phyloP scores from a whole-genome alignment of 441 rosid genomes.

The Gossypium gossypioides region DNA sequence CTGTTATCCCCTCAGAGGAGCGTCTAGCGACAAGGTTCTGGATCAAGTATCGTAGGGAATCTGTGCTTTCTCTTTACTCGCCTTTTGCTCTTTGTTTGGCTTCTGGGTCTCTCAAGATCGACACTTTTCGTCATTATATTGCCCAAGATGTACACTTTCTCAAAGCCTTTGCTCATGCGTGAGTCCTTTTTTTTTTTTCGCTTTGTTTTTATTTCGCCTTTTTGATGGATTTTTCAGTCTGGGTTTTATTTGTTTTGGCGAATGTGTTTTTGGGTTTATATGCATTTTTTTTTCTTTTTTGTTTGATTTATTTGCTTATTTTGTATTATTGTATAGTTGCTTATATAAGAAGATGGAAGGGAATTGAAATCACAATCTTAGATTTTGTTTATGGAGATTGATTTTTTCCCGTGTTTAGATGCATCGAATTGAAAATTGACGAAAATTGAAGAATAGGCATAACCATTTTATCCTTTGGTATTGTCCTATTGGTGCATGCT shows the following conservation, averaged over 20 bases:
- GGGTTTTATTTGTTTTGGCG: background rate
- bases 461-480: background rate
- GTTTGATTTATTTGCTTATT: background rate
- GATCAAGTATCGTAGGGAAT: slow-evolving; percentile 59
- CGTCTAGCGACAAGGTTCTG: slow-evolving; percentile 58
- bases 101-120: slow-evolving; percentile 68
- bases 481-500: background rate
- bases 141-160: slow-evolving; percentile 80
- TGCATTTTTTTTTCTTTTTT: background rate
- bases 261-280: background rate
- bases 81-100: slow-evolving; percentile 73
- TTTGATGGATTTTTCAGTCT: background rate
- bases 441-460: background rate
- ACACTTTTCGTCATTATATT: slow-evolving; percentile 64
- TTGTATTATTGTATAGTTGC: background rate
- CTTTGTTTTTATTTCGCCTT: background rate
- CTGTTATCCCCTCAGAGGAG: slow-evolving; percentile 27
- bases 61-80: slow-evolving; percentile 42
- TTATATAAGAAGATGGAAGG: background rate
- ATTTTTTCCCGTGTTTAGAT: background rate
- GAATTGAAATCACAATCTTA: background rate
- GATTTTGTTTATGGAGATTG: background rate
- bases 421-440: background rate
- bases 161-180: slow-evolving; percentile 81
- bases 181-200: slow-evolving; percentile 24